Base-by-base conservation (phyloP, 2,329 filamentous ascomycete species). In the Trichoderma polysporum region DNA sequence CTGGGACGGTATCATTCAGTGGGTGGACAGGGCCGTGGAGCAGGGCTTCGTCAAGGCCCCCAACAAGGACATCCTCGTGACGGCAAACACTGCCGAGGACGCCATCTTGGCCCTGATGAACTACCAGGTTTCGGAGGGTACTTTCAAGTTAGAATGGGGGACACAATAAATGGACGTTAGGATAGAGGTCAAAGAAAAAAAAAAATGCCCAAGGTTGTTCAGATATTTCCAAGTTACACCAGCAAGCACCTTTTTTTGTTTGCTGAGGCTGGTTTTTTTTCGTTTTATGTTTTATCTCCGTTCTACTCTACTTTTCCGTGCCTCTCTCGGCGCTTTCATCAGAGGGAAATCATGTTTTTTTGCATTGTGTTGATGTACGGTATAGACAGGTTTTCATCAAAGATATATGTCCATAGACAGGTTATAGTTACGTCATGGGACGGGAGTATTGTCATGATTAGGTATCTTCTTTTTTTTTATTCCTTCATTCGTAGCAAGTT, bases 1-100 rank as follows among this genome's bases (percentile, higher is more conserved):
- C 79, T 99, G 94, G 87, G 91, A 96, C 77, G 93, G 93, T 0
- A 81, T 99, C 69, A 78, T 97, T 67, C 79, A 85, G 59, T 97
- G 94, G 94, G 88, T 97, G 68, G 83, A 85, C 74, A 91, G 87
- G 70, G 89, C 91, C 9, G 90, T 95, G 4, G 81, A 85, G 64
- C 86, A 90, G 68, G 92, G 92, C 0, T 98, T 97, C 75, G 88
- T 99, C 57, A 85, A 85, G 62, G 79, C 82, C 37, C 86, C 82
- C 22, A 94, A 94, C 78, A 87, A 85, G 57, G 82, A 85, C 12
- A 98, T 99, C 70, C 80, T 98, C 72, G 88, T 91, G 1, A 91
- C 94, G 75, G 93, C 92, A 6, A 85, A 84, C 72, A 87, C 84
- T 57, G 86, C 91, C 1, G 88, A 91, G 52, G 90, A 91, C 64